Conservation (phyloP, 2,329 filamentous ascomycete species). For the Fusarium acutatum region DNA sequence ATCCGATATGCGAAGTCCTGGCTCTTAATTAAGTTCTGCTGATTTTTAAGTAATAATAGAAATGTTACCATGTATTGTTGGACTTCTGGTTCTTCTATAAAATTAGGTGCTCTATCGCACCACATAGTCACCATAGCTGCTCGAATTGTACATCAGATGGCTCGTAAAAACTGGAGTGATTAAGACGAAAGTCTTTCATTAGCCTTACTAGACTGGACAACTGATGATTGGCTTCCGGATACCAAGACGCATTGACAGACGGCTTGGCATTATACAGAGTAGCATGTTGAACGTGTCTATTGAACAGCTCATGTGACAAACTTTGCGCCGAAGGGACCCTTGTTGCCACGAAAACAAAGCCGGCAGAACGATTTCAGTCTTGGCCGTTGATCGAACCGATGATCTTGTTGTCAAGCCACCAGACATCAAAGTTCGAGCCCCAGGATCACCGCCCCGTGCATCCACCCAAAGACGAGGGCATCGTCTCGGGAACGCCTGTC, state of each 20-base stretch:
- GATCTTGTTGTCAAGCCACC: neutral
- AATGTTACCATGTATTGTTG: neutral
- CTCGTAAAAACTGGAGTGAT: too few relatives aligned
- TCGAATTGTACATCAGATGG: fast-evolving
- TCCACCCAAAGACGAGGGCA: neutral
- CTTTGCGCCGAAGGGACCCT: fast-evolving
- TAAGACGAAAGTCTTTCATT: neutral
- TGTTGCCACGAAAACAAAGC: neutral
- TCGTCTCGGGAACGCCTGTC: neutral
- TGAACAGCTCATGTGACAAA: neutral
- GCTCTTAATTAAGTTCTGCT: too few relatives aligned
- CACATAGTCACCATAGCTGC: too few relatives aligned
- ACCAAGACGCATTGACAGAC: neutral
- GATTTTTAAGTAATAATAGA: too few relatives aligned
- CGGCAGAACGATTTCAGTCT: neutral
- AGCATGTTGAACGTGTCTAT: neutral
- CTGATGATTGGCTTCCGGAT: neutral
- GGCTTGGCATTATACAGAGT: neutral
- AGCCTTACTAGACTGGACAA: neutral
- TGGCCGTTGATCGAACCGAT: neutral
- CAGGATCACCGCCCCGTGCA: neutral
- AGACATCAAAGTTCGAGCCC: neutral
- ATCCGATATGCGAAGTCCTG: too few relatives aligned
- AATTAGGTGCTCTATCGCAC: neutral
- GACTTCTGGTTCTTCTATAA: too few relatives aligned